phyloP scores from a whole-genome alignment of 371 early-diverging fungal species.

The Lichtheimia corymbifera region DNA sequence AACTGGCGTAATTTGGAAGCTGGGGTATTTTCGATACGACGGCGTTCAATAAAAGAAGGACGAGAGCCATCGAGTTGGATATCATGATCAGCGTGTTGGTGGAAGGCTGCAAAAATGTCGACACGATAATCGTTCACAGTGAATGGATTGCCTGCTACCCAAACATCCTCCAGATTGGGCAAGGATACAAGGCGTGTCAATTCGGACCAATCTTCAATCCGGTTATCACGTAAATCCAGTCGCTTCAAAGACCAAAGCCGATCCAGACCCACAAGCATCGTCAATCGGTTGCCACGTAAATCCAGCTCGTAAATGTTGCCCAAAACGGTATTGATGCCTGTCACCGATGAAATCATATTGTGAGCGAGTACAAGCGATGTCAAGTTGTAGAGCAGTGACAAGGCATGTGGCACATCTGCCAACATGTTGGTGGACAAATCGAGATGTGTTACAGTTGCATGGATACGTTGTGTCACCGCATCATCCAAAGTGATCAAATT shows the following conservation, averaged over 20 bases:
- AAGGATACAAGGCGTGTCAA: slow-evolving; percentile 57
- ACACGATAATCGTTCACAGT: slow-evolving; percentile 62
- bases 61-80: slow-evolving; percentile 59
- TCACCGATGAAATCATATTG: slow-evolving; percentile 66
- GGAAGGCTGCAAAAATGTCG: slow-evolving; percentile 54
- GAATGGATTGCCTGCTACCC: slow-evolving; percentile 67
- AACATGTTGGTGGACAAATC: slow-evolving; percentile 69
- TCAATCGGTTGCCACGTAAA: slow-evolving; percentile 67
- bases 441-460: slow-evolving; percentile 50
- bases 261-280: slow-evolving; percentile 64
- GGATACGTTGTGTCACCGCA: slow-evolving; percentile 47
- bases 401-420: slow-evolving; percentile 58
- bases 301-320: slow-evolving; percentile 69
- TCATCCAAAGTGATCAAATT: slow-evolving; percentile 52
- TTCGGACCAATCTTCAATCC: slow-evolving; percentile 60
- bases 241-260: slow-evolving; percentile 72
- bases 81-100: slow-evolving; percentile 42
- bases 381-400: slow-evolving; percentile 59
- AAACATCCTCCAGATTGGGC: slow-evolving; percentile 60
- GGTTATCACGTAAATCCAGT: slow-evolving; percentile 70
- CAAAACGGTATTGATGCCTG: slow-evolving; percentile 63
- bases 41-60: slow-evolving; percentile 55
- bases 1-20: neutral
- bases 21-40: slow-evolving; percentile 24
- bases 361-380: slow-evolving; percentile 61